Base-by-base conservation (phyloP, 1,284 basidiomycete species). In the Marasmius sp. region DNA sequence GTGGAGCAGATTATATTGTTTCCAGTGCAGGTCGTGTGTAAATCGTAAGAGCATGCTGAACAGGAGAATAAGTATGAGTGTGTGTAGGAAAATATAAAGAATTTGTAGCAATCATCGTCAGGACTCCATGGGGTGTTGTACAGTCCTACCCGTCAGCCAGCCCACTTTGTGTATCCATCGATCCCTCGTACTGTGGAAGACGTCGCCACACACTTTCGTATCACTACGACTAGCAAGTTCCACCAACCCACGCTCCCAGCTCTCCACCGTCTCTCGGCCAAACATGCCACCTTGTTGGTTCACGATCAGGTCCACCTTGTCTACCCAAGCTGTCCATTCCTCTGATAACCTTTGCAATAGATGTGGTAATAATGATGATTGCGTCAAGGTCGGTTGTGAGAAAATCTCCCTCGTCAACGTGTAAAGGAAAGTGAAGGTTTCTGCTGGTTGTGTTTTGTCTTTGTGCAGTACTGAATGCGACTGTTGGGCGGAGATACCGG, bases 271-370 rank as follows among this genome's bases (percentile, higher is more conserved):
- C 63, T 92, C 89, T 53, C 79, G 81, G 6, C 89, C 85, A 71
- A 92, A 92, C 91, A 93, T 92, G 5, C 89, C 85, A 6, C 85
- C 88, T 65, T 89, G 79, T n/a, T 75, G 77, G 68, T 93, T 92
- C 2, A 91, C 88, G 10, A 83, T 74, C 18, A 84, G 76, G 67
- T 92, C 88, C 36, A 93, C 79, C 50, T 80, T 81, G 49, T 84
- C 78, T n/a, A 91, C 79, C 91, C 91, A 93, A 12, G 84, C 85
- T 55, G 76, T 81, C 92, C 92, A 93, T 71, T 93, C 91, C 50
- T 85, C 80, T 10, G 78, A 67, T 41, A 93, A 74, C 14, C 89
- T 86, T 1, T 85, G 83, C 57, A 87, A 75, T 4, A 92, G 72
- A 57, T 82, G 72, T 7, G 84, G 85, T 8, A 74, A 78, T 22